Evolutionary conservation across 306 rosid genomes (phyloP).

Genomic region (Cucumis cinereus): DNA sequence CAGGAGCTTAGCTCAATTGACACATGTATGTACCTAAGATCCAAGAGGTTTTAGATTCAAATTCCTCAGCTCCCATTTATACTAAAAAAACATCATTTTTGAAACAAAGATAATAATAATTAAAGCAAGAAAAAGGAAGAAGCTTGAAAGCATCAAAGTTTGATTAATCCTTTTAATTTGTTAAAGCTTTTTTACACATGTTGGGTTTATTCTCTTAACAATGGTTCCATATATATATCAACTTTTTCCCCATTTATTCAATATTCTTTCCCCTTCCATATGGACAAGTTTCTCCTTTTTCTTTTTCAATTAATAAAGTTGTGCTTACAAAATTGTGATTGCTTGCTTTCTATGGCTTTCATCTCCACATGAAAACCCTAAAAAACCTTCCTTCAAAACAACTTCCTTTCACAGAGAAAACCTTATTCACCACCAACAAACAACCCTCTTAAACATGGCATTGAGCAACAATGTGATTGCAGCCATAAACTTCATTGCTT

Average conservation of each 20-base stretch:
- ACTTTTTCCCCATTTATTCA: not conserved
- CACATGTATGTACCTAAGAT: too few species aligned
- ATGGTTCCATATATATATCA: not conserved
- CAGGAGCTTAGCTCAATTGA: too few species aligned
- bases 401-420: not conserved
- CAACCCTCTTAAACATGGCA: conserved; percentile 34
- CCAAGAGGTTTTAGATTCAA: too few species aligned
- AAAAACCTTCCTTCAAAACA: not conserved
- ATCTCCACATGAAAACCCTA: not conserved
- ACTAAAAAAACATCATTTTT: too few species aligned
- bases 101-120: too few species aligned
- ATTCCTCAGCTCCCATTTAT: too few species aligned
- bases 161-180: not conserved
- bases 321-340: not conserved
- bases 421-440: not conserved
- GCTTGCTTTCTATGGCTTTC: not conserved
- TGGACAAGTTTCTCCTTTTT: conserved; percentile 2
- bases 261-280: not conserved
- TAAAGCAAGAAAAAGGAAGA: not conserved
- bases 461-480: conserved; percentile 74
- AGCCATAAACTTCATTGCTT: conserved; percentile 56
- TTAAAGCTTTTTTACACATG: not conserved
- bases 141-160: not conserved
- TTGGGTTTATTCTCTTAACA: not conserved
- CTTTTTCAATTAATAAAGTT: not conserved